Conservation (phyloP, 805 yeast genomes). For the Hanseniaspora meyeri region DNA sequence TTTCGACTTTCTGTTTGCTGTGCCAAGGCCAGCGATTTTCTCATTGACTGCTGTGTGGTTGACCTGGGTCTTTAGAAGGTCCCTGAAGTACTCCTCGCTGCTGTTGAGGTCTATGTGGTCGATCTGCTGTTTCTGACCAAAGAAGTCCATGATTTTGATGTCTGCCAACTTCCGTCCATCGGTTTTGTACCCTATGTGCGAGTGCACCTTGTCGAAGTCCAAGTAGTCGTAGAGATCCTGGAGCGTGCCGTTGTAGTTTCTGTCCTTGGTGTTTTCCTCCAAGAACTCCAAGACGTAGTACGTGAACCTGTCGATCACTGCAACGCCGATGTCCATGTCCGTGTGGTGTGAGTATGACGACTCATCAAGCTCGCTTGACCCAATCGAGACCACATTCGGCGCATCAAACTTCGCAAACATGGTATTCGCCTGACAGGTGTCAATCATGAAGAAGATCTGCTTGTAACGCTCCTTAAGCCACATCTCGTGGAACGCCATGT, state of each 20-base stretch:
- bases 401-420: slow-evolving; percentile 89
- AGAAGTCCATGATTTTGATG: slow-evolving; percentile 80
- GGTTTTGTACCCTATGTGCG: slow-evolving; percentile 84
- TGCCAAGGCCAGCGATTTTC: neutral
- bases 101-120: neutral
- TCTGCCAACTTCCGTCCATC: slow-evolving; percentile 52
- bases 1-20: neutral
- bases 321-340: slow-evolving; percentile 91
- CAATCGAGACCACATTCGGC: slow-evolving; percentile 85
- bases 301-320: slow-evolving; percentile 93
- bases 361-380: slow-evolving; percentile 78
- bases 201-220: slow-evolving; percentile 73
- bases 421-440: slow-evolving; percentile 97
- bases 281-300: slow-evolving; percentile 80
- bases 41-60: neutral
- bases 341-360: slow-evolving; percentile 92
- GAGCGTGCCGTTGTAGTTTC: slow-evolving; percentile 60
- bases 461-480: slow-evolving; percentile 88
- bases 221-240: slow-evolving; percentile 77
- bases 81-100: slow-evolving; percentile 10
- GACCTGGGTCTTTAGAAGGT: neutral
- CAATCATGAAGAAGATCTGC: slow-evolving; percentile 94
- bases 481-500: slow-evolving; percentile 96
- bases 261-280: slow-evolving; percentile 52
- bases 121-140: slow-evolving; percentile 36